These are phyloP conservation scores for Alternaria ethzedia DNA, from an alignment of 2,329 filamentous ascomycete genomes.

Conservation along the genomic window DNA sequence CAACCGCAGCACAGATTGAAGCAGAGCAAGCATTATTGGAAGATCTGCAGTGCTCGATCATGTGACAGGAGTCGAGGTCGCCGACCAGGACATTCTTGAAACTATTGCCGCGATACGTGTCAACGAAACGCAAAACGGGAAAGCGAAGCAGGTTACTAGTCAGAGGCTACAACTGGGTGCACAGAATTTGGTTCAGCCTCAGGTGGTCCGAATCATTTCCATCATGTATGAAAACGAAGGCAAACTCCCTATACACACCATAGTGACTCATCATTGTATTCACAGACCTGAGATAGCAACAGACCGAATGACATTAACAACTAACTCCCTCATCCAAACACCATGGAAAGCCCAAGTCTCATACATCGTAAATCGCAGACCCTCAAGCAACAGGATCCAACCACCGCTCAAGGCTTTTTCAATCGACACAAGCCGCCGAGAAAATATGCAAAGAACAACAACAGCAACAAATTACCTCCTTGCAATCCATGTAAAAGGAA, in stretches of 20 bases:
- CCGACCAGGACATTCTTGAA: too few species aligned
- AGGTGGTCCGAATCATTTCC: too few species aligned
- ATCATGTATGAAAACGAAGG: neutral
- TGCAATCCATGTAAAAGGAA: neutral
- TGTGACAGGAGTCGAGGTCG: too few species aligned
- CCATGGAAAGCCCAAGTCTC: neutral
- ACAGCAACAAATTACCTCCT: neutral
- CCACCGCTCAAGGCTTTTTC: neutral
- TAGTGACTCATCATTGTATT: neutral
- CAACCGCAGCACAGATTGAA: too few species aligned
- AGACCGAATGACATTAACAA: neutral
- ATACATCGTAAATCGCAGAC: neutral
- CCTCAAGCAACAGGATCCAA: neutral
- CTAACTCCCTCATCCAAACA: neutral
- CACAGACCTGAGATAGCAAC: neutral
- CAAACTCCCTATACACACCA: neutral
- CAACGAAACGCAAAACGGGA: too few species aligned
- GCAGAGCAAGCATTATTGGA: too few species aligned
- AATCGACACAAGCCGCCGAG: neutral
- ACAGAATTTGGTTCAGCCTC: too few species aligned
- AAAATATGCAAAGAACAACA: neutral
- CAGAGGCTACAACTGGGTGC: too few species aligned
- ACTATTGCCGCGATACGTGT: accelerated
- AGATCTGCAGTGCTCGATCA: too few species aligned
- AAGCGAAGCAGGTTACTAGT: too few species aligned